A percentile compares a stretch with the other conserved stretches of the same genome.
These are phyloP conservation scores for Saturnispora zaruensis DNA, from an alignment of 805 yeast genomes.

Conservation along the genomic window DNA sequence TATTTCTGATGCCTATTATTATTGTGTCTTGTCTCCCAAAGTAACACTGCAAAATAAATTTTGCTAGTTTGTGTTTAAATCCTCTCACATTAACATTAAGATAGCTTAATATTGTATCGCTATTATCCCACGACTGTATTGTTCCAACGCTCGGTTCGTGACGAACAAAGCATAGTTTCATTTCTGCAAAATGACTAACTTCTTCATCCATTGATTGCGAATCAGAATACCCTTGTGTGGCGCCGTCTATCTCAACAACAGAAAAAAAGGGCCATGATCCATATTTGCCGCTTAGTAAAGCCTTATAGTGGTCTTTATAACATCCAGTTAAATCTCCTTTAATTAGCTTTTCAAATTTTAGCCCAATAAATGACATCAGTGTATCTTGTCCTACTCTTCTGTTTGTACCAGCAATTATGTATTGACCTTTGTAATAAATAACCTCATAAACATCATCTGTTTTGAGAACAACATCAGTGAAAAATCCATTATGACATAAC, in stretches of 20 bases:
- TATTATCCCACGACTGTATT: not conserved
- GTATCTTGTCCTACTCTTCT: constrained; percentile 8
- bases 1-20: constrained; percentile 12
- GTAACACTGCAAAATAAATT: constrained; percentile 13
- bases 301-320: constrained; percentile 11
- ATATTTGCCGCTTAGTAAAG: constrained; percentile 6
- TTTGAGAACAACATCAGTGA: constrained; percentile 7
- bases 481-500: constrained; percentile 13
- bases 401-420: constrained; percentile 10
- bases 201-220: not conserved
- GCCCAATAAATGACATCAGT: constrained; percentile 12
- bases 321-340: constrained; percentile 6
- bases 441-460: constrained; percentile 8
- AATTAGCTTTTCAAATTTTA: constrained; percentile 14
- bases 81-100: not conserved
- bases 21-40: constrained; percentile 12
- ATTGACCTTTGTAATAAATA: constrained; percentile 8
- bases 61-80: constrained; percentile 2
- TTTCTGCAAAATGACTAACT: constrained; percentile 11
- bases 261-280: constrained; percentile 12
- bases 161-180: constrained; percentile 7
- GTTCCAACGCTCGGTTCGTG: not conserved
- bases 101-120: constrained; percentile 3
- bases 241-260: constrained; percentile 13
- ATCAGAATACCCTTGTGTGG: not conserved